These are phyloP conservation scores for Claviceps purpurea DNA, from an alignment of 2,329 filamentous ascomycete species.

Conservation along the genomic window DNA sequence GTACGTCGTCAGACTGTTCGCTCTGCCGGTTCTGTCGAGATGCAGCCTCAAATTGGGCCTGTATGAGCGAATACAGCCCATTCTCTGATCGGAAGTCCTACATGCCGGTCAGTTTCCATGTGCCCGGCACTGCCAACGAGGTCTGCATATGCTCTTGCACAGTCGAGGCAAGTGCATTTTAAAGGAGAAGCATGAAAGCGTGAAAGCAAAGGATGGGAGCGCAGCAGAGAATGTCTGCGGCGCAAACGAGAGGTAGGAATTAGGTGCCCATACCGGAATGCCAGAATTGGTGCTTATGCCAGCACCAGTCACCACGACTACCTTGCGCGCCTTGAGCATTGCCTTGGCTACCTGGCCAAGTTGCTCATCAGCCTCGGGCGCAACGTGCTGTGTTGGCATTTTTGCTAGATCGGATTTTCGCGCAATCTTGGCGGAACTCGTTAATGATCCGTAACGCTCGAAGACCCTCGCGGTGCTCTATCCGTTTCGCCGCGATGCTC, in stretches of 20 bases:
- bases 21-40: slow-evolving; percentile 21
- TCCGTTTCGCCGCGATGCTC: too few species aligned
- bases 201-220: too few species aligned
- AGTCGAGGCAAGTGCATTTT: too few species aligned
- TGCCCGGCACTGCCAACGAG: too few species aligned
- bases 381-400: slow-evolving; percentile 48
- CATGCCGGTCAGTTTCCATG: slow-evolving; percentile 17
- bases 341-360: slow-evolving; percentile 54
- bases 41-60: slow-evolving; percentile 49
- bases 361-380: slow-evolving; percentile 33
- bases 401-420: too few species aligned
- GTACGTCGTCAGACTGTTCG: slow-evolving; percentile 14
- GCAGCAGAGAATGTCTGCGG: too few species aligned
- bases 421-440: too few species aligned
- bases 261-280: slow-evolving; percentile 44
- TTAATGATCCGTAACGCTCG: too few species aligned
- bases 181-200: too few species aligned
- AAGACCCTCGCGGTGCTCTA: too few species aligned
- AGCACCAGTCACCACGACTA: slow-evolving; percentile 59
- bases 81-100: slow-evolving; percentile 62
- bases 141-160: too few species aligned
- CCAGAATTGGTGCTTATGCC: slow-evolving; percentile 66
- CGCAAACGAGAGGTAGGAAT: neutral
- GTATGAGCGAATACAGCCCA: slow-evolving; percentile 59
- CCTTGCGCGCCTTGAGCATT: slow-evolving; percentile 50